Percentiles rank a stretch among this genome's conserved stretches.
Evolutionary conservation across 805 yeast genomes (phyloP).

Genomic region (Lachancea mirantina): DNA sequence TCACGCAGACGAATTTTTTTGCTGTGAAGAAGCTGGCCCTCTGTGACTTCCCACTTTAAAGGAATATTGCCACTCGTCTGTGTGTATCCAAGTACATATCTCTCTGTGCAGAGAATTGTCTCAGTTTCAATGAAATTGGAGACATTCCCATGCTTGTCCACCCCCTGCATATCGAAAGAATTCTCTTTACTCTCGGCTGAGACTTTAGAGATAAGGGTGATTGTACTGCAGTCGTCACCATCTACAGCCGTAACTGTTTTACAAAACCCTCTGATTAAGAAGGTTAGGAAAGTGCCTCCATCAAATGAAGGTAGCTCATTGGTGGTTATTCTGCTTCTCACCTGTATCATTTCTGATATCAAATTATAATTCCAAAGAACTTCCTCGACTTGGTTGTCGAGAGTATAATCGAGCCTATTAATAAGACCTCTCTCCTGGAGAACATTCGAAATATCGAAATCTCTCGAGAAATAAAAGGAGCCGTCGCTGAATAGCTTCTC

Average conservation of each 20-base stretch:
- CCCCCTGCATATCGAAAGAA: conserved; percentile 76
- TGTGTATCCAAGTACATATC: conserved; percentile 58
- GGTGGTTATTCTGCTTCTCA: conserved; percentile 59
- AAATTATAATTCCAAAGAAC: conserved; percentile 89
- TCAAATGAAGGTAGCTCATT: conserved; percentile 56
- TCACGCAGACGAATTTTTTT: conserved; percentile 78
- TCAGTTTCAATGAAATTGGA: conserved; percentile 92
- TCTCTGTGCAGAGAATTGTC: conserved; percentile 50
- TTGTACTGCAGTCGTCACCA: conserved; percentile 25
- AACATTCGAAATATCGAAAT: conserved; percentile 79
- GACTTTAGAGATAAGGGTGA: conserved; percentile 82
- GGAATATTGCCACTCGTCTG: conserved; percentile 93
- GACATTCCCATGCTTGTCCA: conserved; percentile 87
- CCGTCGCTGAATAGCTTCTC: conserved; percentile 74
- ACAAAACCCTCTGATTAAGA: conserved; percentile 88
- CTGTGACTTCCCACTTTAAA: conserved; percentile 87
- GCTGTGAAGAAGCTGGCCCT: conserved; percentile 53
- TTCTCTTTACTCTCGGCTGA: conserved; percentile 88
- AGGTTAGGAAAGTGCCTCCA: conserved; percentile 62
- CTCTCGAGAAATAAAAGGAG: conserved; percentile 81
- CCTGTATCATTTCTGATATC: conserved; percentile 68
- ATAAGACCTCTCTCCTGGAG: conserved; percentile 64
- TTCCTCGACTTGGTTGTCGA: conserved; percentile 54
- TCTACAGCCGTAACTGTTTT: conserved; percentile 41
- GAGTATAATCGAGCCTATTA: conserved; percentile 32